These are phyloP conservation scores for Punica granatum DNA, from an alignment of 345 rosid genomes.

Conservation along the genomic window DNA sequence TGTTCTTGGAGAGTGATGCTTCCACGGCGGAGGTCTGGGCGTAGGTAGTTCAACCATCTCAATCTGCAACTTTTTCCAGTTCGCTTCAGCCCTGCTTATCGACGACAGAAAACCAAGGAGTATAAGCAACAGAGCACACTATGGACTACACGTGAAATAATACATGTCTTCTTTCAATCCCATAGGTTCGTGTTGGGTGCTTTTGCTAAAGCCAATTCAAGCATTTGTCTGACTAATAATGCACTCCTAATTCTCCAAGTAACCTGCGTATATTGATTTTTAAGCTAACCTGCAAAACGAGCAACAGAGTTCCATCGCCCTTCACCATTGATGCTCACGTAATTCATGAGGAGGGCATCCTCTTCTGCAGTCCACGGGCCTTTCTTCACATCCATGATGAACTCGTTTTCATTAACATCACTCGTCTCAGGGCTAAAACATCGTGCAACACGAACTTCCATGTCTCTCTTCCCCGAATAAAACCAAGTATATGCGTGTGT, in stretches of 20 bases:
- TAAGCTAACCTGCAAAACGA: constrained; percentile 40
- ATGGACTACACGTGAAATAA: not conserved
- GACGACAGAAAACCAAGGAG: not conserved
- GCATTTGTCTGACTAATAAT: no score
- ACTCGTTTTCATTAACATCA: constrained; percentile 26
- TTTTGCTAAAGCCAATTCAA: no score
- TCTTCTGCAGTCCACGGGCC: constrained; percentile 91
- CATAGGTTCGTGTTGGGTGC: no score
- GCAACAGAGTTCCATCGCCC: constrained; percentile 84
- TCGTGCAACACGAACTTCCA: not conserved
- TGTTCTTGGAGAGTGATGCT: constrained; percentile 75
- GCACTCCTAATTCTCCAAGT: no score
- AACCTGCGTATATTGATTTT: no score
- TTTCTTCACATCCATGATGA: constrained; percentile 44
- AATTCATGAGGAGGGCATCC: constrained; percentile 50
- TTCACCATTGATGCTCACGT: constrained; percentile 66
- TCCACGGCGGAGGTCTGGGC: constrained; percentile 84
- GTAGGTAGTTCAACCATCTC: no score
- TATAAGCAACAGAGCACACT: no score
- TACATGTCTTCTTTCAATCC: not conserved
- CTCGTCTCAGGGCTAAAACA: not conserved
- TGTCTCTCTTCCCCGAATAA: not conserved
- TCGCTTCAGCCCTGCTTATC: constrained; percentile 59
- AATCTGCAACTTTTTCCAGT: constrained; percentile 94
- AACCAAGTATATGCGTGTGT: not conserved